These are phyloP conservation scores for Globisporangium lucens DNA, from an alignment of 352 stramenopile genomes.

Conservation along the genomic window DNA sequence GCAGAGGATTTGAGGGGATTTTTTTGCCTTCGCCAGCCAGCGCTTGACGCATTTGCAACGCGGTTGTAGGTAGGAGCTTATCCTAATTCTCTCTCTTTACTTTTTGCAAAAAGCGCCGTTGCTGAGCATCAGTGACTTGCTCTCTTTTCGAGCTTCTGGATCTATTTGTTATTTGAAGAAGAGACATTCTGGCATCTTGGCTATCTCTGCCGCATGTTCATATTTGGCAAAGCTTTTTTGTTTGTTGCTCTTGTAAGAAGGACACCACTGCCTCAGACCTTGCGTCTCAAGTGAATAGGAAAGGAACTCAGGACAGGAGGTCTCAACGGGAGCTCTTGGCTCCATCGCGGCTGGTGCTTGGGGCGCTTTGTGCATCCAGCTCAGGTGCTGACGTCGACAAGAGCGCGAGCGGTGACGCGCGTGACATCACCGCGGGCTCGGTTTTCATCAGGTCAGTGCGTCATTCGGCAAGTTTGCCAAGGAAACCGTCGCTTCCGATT, in stretches of 20 bases:
- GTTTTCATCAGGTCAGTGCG: not conserved
- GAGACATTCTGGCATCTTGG: not conserved
- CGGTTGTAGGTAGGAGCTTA: not conserved
- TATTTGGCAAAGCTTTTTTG: not conserved
- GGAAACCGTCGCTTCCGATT: not conserved
- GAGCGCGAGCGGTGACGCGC: not conserved
- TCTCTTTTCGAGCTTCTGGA: not conserved
- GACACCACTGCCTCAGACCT: not conserved
- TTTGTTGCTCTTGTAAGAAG: not conserved
- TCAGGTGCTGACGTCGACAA: slow-evolving; percentile 9
- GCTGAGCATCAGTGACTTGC: not conserved
- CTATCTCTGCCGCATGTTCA: not conserved
- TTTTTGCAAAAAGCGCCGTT: not conserved
- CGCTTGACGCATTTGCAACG: not conserved
- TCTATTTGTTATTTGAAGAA: not conserved
- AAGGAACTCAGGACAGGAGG: not conserved
- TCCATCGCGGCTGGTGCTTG: not conserved
- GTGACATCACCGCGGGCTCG: not conserved
- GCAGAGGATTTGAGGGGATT: not conserved
- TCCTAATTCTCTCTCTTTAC: not conserved
- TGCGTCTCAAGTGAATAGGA: slow-evolving; percentile 8
- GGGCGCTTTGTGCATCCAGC: not conserved
- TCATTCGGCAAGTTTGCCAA: not conserved
- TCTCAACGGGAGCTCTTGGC: not conserved
- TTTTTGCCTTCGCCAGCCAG: not conserved